Evolutionary conservation across 2,329 filamentous ascomycete species (phyloP).

Genomic region (Penicillium sp.): DNA sequence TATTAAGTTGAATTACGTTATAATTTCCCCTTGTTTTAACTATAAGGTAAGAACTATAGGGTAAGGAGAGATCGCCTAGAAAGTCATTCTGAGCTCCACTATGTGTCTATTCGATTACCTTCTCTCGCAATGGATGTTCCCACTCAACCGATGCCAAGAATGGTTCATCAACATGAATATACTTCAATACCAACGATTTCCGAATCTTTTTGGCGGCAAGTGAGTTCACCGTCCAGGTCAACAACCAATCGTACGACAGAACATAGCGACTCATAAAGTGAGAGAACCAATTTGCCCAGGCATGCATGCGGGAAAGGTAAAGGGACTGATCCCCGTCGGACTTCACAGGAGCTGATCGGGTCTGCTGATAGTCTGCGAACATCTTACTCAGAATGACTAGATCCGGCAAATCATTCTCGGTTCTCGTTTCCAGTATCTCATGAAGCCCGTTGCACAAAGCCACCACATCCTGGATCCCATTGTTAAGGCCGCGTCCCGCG

Average conservation of each 20-base stretch:
- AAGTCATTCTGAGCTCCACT: no score
- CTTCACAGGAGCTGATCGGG: background rate
- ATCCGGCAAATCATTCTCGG: background rate
- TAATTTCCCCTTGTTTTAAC: no score
- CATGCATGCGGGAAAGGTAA: background rate
- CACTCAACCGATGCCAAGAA: background rate
- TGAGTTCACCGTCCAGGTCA: background rate
- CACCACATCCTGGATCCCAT: background rate
- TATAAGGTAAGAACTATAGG: no score
- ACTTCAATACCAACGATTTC: background rate
- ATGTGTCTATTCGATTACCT: background rate
- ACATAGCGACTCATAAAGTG: background rate
- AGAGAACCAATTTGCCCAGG: background rate
- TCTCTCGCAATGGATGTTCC: background rate
- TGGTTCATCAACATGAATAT: background rate
- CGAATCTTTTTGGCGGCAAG: background rate
- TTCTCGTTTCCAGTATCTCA: background rate
- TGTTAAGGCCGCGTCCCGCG: background rate
- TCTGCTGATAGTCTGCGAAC: background rate
- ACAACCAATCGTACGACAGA: background rate
- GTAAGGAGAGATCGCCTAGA: no score
- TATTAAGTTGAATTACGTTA: no score
- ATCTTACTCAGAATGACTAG: background rate
- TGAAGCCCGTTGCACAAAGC: background rate
- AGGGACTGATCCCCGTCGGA: background rate